These are phyloP conservation scores for Sporothrix dimorphospora DNA, from an alignment of 2,329 filamentous ascomycete genomes.

Conservation along the genomic window DNA sequence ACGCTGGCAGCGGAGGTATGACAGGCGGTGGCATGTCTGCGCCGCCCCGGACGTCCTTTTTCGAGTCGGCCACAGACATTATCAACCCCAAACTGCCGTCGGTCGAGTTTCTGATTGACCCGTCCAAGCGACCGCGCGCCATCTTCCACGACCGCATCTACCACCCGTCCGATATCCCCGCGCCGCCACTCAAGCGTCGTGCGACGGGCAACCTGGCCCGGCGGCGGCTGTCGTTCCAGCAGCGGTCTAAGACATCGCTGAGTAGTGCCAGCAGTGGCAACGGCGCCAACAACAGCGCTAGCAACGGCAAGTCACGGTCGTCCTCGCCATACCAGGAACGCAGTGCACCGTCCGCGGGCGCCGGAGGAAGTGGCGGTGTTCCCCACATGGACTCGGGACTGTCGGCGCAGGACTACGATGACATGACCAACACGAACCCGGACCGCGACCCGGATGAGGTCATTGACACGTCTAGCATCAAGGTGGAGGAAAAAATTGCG, in stretches of 20 bases:
- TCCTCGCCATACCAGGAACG: conserved; percentile 20
- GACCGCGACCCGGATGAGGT: conserved; percentile 51
- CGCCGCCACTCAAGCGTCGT: conserved; percentile 66
- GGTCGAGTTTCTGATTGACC: conserved; percentile 80
- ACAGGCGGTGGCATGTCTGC: conserved; percentile 56
- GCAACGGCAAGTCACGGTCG: conserved; percentile 31
- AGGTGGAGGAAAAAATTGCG: conserved; percentile 96
- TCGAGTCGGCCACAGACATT: conserved; percentile 91
- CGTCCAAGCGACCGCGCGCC: conserved; percentile 76
- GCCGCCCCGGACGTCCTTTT: conserved; percentile 88
- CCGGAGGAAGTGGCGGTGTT: conserved; percentile 36
- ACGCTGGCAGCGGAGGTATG: conserved; percentile 28
- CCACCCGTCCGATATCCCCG: conserved; percentile 88
- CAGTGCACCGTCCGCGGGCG: neutral
- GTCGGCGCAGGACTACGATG: conserved; percentile 57
- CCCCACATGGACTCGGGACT: conserved; percentile 49
- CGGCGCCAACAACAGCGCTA: neutral
- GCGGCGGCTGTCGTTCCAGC: conserved; percentile 32
- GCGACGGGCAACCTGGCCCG: conserved; percentile 43
- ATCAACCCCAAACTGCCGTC: conserved; percentile 87
- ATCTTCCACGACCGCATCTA: conserved; percentile 98
- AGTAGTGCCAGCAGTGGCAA: neutral
- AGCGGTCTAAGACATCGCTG: conserved; percentile 16
- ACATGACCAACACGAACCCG: conserved; percentile 52
- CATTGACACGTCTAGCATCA: conserved; percentile 70